Percentiles rank a stretch among this genome's conserved stretches.
These are phyloP conservation scores for Pigoraptor vietnamica DNA, from an alignment of 78 protist species.

Conservation along the genomic window DNA sequence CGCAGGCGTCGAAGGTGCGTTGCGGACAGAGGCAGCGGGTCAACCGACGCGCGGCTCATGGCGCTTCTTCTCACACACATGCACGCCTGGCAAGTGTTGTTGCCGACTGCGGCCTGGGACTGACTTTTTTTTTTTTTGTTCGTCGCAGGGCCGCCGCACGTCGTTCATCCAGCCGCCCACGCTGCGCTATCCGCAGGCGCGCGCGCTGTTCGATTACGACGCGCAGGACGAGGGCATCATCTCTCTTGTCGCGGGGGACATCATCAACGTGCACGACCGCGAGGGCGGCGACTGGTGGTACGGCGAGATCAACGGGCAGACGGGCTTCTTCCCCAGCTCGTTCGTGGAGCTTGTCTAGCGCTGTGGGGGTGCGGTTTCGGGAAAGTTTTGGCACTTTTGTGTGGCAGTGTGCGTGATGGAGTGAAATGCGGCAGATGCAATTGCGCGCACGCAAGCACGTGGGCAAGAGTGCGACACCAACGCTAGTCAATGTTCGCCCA, in stretches of 20 bases:
- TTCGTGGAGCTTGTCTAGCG: background rate
- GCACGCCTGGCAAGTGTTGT: too few species aligned
- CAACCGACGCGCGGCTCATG: too few species aligned
- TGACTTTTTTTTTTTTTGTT: too few species aligned
- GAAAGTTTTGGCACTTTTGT: background rate
- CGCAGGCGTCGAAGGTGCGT: too few species aligned
- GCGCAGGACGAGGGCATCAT: background rate
- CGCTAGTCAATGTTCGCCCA: too few species aligned
- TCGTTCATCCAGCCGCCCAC: background rate
- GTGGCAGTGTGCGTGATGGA: background rate
- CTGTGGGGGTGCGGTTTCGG: too few species aligned
- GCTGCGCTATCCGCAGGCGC: background rate
- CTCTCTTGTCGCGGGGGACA: background rate
- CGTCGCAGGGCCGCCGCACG: background rate
- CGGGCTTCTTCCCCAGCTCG: background rate
- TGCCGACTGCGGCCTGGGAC: too few species aligned
- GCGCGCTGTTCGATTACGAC: background rate
- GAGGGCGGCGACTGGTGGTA: background rate
- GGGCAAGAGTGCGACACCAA: too few species aligned
- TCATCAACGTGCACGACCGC: background rate
- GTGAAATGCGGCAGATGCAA: too few species aligned
- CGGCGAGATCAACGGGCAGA: background rate
- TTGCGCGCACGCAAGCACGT: too few species aligned
- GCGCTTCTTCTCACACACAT: too few species aligned
- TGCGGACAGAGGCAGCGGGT: too few species aligned